Evolutionary conservation across 257 asterid species (phyloP).

Genomic region (Fraxinus cuspidata): DNA sequence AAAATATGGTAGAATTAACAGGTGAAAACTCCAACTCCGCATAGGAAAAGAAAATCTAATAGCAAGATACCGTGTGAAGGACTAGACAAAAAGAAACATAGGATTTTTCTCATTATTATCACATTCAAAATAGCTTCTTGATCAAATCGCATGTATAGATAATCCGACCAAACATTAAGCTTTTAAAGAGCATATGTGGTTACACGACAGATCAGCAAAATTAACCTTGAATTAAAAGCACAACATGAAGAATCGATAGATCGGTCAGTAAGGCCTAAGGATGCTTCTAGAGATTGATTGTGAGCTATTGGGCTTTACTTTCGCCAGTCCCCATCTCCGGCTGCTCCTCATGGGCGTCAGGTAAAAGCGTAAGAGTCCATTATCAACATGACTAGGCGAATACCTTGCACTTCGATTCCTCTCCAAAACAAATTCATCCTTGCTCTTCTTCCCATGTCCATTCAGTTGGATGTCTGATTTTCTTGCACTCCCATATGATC

Average conservation of each 20-base stretch:
- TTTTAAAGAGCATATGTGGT: neutral
- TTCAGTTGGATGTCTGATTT: slow-evolving; percentile 54
- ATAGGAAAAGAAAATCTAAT: neutral
- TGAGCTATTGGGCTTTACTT: slow-evolving; percentile 60
- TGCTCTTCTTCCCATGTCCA: slow-evolving; percentile 52
- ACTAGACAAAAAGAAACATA: neutral
- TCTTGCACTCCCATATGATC: slow-evolving; percentile 56
- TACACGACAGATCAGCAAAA: neutral
- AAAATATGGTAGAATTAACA: neutral
- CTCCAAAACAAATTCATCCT: slow-evolving; percentile 67
- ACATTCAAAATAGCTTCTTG: neutral
- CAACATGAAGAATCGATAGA: neutral
- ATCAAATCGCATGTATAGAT: neutral
- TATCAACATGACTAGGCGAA: slow-evolving; percentile 68
- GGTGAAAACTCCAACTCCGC: neutral
- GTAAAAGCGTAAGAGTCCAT: slow-evolving; percentile 78
- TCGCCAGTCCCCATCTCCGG: slow-evolving; percentile 62
- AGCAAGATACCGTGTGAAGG: neutral
- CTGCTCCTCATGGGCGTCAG: slow-evolving; percentile 75
- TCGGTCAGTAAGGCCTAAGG: neutral
- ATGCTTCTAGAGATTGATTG: slow-evolving; percentile 62
- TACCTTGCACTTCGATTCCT: slow-evolving; percentile 76
- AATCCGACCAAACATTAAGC: neutral
- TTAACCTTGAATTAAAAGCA: neutral
- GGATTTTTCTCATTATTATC: neutral